Evolutionary conservation across 2,329 filamentous ascomycete genomes (phyloP), one percentile per base, ranked within the genome.

Genomic region (Claviceps maximensis): DNA sequence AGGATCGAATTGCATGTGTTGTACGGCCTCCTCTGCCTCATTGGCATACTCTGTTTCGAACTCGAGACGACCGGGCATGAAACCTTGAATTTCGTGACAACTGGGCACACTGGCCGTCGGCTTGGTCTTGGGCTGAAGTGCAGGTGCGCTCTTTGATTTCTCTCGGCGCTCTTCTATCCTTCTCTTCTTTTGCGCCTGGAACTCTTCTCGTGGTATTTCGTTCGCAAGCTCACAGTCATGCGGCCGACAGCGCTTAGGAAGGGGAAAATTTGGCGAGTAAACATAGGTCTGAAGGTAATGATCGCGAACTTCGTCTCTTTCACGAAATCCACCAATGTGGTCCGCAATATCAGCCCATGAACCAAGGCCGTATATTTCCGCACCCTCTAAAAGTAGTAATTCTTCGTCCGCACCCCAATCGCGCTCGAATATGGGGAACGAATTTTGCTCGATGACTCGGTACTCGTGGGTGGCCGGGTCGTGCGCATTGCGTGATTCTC

Each of bases 341-440:
- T 98, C 91, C 40, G 93, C 90, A 57, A 98, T 94, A 63, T 98
- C 93, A 41, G 90, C 89, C 91, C 93, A 98, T 23, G 91, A 97
- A 3, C 93, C 93, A 49, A 98, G 74, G 0, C 93, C 93, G 65
- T 98, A 98, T 54, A 89, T 95, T 69, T 98, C 93, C 12, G 89
- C 89, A 23, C 93, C 93, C 71, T 98, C 93, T 0, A 98, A 71
- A 51, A 98, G 73, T 5, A 97, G 73, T n/a, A 97, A 71, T 68
- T 98, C 93, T 67, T 98, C 93, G 65, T 98, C 93, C 25, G 93
- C 93, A 51, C 93, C 93, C 93, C 93, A 98, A 64, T 95, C 90
- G 54, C 82, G 79, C 59, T 90, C 85, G 63, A 95, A 98, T 54
- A 98, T 97, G 1, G 93, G 93, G 49, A 98, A 95, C 0, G 91